A percentile compares a stretch with the other conserved stretches of the same genome.
Conservation (phyloP, 495 filamentous ascomycete genomes). For the Astrocystis sublimbata region DNA sequence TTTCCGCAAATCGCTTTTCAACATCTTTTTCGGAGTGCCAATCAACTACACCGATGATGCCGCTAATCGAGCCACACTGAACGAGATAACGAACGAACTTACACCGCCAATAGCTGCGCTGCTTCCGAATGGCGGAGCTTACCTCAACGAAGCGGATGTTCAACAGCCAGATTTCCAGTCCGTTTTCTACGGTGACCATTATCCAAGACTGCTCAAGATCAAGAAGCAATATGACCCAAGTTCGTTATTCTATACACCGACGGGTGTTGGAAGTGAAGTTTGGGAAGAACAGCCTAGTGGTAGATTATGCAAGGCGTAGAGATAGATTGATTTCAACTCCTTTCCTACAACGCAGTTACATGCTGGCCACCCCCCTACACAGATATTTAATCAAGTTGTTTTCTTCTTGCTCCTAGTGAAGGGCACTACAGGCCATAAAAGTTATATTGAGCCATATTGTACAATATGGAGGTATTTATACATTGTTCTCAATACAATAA, state of each 20-base stretch:
- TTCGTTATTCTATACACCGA: slow-evolving; percentile 45
- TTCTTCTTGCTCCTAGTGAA: no score
- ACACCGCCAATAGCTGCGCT: slow-evolving; percentile 42
- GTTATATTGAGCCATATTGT: no score
- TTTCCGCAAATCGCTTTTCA: slow-evolving; percentile 18
- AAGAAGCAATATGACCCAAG: slow-evolving; percentile 54
- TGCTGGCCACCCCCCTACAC: no score
- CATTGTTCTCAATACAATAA: no score
- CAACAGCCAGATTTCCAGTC: slow-evolving; percentile 36
- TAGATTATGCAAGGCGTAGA: no score
- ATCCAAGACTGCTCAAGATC: slow-evolving; percentile 36
- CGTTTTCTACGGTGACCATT: slow-evolving; percentile 50
- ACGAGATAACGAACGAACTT: slow-evolving; percentile 20
- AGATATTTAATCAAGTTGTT: no score
- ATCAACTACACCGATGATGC: slow-evolving; percentile 33
- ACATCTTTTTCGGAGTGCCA: slow-evolving; percentile 9
- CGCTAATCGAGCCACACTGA: background rate
- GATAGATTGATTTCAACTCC: no score
- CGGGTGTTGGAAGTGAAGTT: slow-evolving; percentile 46
- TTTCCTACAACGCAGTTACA: no score
- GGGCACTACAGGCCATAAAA: no score
- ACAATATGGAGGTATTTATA: no score
- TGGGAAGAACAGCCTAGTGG: no score
- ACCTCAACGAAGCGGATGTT: slow-evolving; percentile 48
- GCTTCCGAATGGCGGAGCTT: slow-evolving; percentile 43